phyloP scores from a whole-genome alignment of 805 yeast species.

The Sugiyamaella americana region DNA sequence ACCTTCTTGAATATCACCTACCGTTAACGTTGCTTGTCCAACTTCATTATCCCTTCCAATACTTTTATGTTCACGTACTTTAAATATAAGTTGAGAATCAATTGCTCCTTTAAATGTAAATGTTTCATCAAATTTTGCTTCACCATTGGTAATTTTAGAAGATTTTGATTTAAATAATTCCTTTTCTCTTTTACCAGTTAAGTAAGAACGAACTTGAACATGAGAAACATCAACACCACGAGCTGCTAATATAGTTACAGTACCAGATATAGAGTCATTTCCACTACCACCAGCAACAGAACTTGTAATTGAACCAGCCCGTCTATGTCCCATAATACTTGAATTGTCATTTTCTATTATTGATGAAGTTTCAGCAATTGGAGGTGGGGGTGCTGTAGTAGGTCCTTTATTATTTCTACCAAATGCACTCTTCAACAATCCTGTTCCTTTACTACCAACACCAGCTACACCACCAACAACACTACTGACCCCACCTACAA shows the following conservation, averaged over 20 bases:
- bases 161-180: slow-evolving; percentile 61
- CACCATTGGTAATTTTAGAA: slow-evolving; percentile 45
- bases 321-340: slow-evolving; percentile 14
- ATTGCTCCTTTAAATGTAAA: slow-evolving; percentile 61
- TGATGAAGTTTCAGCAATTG: slow-evolving; percentile 15
- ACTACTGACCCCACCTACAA: slow-evolving; percentile 34
- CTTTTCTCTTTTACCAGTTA: slow-evolving; percentile 39
- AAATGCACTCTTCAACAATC: slow-evolving; percentile 33
- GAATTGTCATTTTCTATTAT: slow-evolving; percentile 15
- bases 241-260: slow-evolving; percentile 19
- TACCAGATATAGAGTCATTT: slow-evolving; percentile 18
- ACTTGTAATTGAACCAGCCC: slow-evolving; percentile 17
- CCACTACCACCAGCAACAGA: slow-evolving; percentile 13
- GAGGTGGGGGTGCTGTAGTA: slow-evolving; percentile 35
- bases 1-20: slow-evolving; percentile 8
- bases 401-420: slow-evolving; percentile 31
- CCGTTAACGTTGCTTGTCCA: slow-evolving; percentile 47
- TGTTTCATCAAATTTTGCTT: slow-evolving; percentile 44
- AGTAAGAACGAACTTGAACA: slow-evolving; percentile 45
- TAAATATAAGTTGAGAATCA: slow-evolving; percentile 53
- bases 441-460: slow-evolving; percentile 13
- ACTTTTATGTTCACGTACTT: slow-evolving; percentile 59
- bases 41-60: slow-evolving; percentile 65
- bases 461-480: slow-evolving; percentile 25
- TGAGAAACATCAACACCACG: slow-evolving; percentile 23